Conservation (phyloP, 176 grass and related monocot species). For the Raddia guianensis region DNA sequence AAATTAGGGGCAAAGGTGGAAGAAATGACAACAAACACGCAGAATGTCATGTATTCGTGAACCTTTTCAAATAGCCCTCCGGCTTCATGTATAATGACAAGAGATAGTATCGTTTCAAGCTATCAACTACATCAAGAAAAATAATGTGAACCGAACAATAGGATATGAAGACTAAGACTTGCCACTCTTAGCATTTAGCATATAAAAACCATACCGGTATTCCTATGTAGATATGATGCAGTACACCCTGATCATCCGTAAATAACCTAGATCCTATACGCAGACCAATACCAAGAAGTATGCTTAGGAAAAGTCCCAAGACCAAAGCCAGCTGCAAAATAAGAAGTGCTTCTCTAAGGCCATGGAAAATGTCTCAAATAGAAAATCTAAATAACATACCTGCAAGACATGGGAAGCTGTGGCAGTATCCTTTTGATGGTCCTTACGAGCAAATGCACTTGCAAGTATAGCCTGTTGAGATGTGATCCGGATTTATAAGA, state of each 20-base stretch:
- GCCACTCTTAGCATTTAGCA: not conserved
- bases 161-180: slow-evolving; percentile 12
- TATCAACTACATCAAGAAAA: too few species aligned
- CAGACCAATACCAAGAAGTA: slow-evolving; percentile 66
- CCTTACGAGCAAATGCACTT: slow-evolving; percentile 78
- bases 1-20: too few species aligned
- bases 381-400: slow-evolving; percentile 41
- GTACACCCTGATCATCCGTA: slow-evolving; percentile 59
- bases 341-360: not conserved
- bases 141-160: not conserved
- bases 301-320: slow-evolving; percentile 65
- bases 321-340: slow-evolving; percentile 62
- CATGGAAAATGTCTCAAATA: not conserved
- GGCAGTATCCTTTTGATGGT: slow-evolving; percentile 52
- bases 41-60: too few species aligned
- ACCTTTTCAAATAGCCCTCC: too few species aligned
- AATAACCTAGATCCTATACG: slow-evolving; percentile 72
- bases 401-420: slow-evolving; percentile 79
- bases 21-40: too few species aligned
- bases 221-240: slow-evolving; percentile 64
- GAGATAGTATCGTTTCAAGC: too few species aligned
- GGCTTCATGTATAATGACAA: too few species aligned
- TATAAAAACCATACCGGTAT: slow-evolving; percentile 61
- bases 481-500: not conserved
- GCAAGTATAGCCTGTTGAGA: slow-evolving; percentile 80